These are phyloP conservation scores for Glycine latifolia DNA, from an alignment of 306 rosid genomes.

Conservation along the genomic window DNA sequence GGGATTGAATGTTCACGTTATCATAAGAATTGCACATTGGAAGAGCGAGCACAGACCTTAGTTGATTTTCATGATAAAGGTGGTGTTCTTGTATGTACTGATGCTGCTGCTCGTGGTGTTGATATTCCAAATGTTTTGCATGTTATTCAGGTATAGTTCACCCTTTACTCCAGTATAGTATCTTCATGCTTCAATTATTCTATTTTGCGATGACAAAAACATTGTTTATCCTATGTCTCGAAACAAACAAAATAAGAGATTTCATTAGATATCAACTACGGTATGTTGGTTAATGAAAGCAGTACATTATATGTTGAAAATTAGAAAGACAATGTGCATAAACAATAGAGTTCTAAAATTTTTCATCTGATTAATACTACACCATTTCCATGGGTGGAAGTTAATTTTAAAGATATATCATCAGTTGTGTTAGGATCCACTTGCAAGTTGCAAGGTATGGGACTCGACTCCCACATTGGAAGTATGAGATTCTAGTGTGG, in stretches of 20 bases:
- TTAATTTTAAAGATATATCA: conserved; percentile 15
- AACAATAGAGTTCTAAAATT: conserved; percentile 5
- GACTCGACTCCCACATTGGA: background rate
- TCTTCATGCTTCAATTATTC: conserved; percentile 17
- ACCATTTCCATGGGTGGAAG: conserved; percentile 2
- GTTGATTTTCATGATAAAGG: conserved; percentile 81
- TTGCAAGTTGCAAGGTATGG: background rate
- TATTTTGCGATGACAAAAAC: conserved; percentile 3
- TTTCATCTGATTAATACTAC: background rate
- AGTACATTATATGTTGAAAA: conserved; percentile 6
- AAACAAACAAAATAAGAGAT: conserved; percentile 13
- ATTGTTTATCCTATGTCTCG: conserved; percentile 8
- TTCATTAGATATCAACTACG: background rate
- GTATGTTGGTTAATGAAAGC: conserved; percentile 19
- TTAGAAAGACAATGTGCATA: conserved; percentile 4
- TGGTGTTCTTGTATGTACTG: conserved; percentile 95
- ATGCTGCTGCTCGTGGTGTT: conserved; percentile 96
- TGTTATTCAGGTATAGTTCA: conserved; percentile 80
- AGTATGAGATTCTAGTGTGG: background rate
- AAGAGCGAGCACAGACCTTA: conserved; percentile 78
- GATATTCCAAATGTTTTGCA: conserved; percentile 90
- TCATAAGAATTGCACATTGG: conserved; percentile 89
- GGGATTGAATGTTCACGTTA: conserved; percentile 79
- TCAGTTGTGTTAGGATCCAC: background rate
- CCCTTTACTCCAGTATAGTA: conserved; percentile 28